Percentiles rank a stretch among this genome's conserved stretches.
Conservation (phyloP, 2,329 filamentous ascomycete genomes). For the Salinomyces thailandicus region DNA sequence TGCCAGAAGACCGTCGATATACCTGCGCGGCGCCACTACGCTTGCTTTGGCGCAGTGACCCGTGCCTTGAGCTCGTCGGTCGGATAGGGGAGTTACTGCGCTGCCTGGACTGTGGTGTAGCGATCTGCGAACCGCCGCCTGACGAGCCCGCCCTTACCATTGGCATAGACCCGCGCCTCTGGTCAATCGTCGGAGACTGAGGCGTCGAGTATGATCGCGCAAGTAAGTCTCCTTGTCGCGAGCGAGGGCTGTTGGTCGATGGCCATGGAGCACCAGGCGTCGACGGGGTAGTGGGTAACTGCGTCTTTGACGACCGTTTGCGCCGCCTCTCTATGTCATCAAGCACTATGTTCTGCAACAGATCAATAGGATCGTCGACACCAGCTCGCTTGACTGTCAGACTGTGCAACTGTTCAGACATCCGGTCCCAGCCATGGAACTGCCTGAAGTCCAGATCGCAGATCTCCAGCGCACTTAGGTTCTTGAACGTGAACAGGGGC, state of each 20-base stretch:
- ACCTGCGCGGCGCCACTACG: slow-evolving; percentile 53
- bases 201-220: slow-evolving; percentile 59
- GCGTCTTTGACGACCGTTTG: slow-evolving; percentile 62
- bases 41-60: slow-evolving; percentile 51
- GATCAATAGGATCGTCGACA: slow-evolving; percentile 80
- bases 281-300: slow-evolving; percentile 64
- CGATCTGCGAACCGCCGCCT: slow-evolving; percentile 23
- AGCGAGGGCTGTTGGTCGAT: slow-evolving; percentile 40
- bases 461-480: slow-evolving; percentile 84
- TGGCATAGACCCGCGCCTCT: slow-evolving; percentile 39
- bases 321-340: slow-evolving; percentile 93
- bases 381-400: slow-evolving; percentile 79
- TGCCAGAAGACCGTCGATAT: slow-evolving; percentile 79
- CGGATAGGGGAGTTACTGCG: slow-evolving; percentile 74
- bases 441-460: slow-evolving; percentile 93
- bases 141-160: slow-evolving; percentile 51
- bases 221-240: slow-evolving; percentile 50
- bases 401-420: slow-evolving; percentile 84
- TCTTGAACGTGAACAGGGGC: slow-evolving; percentile 94
- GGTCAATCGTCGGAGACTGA: slow-evolving; percentile 48
- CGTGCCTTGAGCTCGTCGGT: slow-evolving; percentile 63
- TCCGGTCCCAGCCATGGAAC: slow-evolving; percentile 91
- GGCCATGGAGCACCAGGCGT: slow-evolving; percentile 47
- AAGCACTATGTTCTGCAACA: slow-evolving; percentile 84
- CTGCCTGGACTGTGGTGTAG: slow-evolving; percentile 36